A percentile compares a stretch with the other conserved stretches of the same genome.
These are phyloP conservation scores for Aspergillus sp. DNA, from an alignment of 2,329 filamentous ascomycete genomes.

Conservation along the genomic window DNA sequence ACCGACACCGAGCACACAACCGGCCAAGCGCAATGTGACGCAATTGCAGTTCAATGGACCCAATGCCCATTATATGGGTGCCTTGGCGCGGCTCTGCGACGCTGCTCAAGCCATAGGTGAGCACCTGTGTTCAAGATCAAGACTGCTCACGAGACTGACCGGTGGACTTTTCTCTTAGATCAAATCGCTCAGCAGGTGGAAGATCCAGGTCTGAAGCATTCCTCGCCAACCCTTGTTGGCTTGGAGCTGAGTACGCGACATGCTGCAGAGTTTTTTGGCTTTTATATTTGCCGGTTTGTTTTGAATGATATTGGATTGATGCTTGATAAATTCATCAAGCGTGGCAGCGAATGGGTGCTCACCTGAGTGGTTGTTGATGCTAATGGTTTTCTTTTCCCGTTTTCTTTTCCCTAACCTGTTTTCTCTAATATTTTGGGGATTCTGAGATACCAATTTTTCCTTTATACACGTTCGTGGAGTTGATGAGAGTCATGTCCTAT, in stretches of 20 bases:
- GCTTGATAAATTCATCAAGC: constrained; percentile 95
- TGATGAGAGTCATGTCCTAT: constrained; percentile 3
- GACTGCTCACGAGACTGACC: background rate
- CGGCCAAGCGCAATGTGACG: constrained; percentile 63
- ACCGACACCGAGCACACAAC: constrained; percentile 51
- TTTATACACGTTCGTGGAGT: background rate
- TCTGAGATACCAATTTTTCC: background rate
- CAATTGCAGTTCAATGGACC: constrained; percentile 71
- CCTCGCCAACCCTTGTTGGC: constrained; percentile 89
- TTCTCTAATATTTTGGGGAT: background rate
- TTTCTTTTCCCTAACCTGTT: background rate
- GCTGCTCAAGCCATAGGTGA: constrained; percentile 86
- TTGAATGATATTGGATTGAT: constrained; percentile 74
- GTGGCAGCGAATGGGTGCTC: constrained; percentile 89
- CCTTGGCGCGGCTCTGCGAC: constrained; percentile 84
- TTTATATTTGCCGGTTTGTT: constrained; percentile 95
- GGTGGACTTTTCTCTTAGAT: constrained; percentile 49
- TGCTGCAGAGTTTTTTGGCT: constrained; percentile 94
- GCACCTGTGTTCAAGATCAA: constrained; percentile 1
- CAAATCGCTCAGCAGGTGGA: constrained; percentile 95
- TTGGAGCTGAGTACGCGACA: constrained; percentile 89
- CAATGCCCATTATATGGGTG: constrained; percentile 84
- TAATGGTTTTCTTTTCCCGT: background rate
- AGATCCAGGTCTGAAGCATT: constrained; percentile 84
- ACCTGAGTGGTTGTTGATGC: constrained; percentile 29